Conservation (phyloP, 129 eudicot species). For the Saposhnikovia divaricata region DNA sequence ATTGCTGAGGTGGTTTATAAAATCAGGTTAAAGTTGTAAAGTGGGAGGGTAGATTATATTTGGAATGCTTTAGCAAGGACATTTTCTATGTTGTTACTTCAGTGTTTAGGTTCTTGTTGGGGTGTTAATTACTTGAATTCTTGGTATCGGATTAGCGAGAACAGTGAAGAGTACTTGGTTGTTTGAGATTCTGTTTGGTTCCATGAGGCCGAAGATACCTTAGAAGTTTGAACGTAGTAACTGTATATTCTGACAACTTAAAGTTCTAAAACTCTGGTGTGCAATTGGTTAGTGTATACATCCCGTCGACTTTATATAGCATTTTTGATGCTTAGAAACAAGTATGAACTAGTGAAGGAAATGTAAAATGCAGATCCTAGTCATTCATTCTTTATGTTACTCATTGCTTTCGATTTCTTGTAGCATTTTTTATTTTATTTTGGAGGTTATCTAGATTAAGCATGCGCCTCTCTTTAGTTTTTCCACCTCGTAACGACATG, state of each 20-base stretch:
- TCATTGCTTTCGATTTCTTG: background rate
- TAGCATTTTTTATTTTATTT: background rate
- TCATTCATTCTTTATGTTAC: background rate
- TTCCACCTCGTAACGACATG: background rate
- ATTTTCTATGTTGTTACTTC: background rate
- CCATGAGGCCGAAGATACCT: background rate
- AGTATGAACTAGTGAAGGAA: background rate
- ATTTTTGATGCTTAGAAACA: background rate
- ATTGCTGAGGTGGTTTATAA: background rate
- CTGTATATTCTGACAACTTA: background rate
- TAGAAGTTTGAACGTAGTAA: background rate
- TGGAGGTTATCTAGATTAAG: background rate
- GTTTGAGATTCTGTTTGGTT: background rate
- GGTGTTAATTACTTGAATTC: background rate
- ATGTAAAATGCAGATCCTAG: background rate
- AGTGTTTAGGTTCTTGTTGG: background rate
- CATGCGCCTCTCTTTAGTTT: background rate
- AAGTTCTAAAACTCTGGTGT: background rate
- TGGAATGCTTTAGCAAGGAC: background rate
- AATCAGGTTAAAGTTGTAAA: background rate
- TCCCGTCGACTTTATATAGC: background rate
- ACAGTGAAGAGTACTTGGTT: background rate
- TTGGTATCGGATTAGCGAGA: background rate
- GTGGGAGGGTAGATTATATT: background rate
- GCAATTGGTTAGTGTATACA: background rate